Evolutionary conservation across 495 filamentous ascomycete genomes (phyloP).

Genomic region (Aspergillus bertholletiae): DNA sequence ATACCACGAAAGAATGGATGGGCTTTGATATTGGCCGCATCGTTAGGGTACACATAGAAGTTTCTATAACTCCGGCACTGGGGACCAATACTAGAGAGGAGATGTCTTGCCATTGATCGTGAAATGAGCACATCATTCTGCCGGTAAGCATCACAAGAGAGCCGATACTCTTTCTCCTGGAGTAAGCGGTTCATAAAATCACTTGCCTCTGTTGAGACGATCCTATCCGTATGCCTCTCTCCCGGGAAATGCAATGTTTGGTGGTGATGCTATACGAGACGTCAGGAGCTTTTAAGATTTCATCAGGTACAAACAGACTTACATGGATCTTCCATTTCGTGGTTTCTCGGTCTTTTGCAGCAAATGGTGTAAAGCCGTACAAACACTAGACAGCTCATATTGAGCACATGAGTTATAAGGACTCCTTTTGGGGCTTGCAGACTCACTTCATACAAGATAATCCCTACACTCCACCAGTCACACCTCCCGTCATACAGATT

Average conservation of each 20-base stretch:
- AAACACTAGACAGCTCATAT: conserved; percentile 54
- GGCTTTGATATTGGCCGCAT: conserved; percentile 73
- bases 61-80: conserved; percentile 35
- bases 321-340: conserved; percentile 81
- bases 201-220: conserved; percentile 60
- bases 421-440: neutral
- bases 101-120: conserved; percentile 30
- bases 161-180: conserved; percentile 68
- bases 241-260: conserved; percentile 59
- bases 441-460: conserved; percentile 81
- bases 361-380: conserved; percentile 87
- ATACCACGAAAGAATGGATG: conserved; percentile 71
- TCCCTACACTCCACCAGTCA: conserved; percentile 94
- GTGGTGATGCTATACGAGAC: conserved; percentile 41
- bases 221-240: conserved; percentile 42
- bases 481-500: conserved; percentile 85
- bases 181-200: conserved; percentile 75
- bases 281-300: conserved; percentile 12
- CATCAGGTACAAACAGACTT: conserved; percentile 24
- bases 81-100: conserved; percentile 30
- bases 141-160: conserved; percentile 69
- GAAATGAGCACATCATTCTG: conserved; percentile 52
- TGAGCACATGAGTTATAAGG: neutral
- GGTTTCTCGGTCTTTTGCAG: conserved; percentile 71
- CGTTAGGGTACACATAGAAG: conserved; percentile 70